Evolutionary conservation across 306 rosid species (phyloP).

Genomic region (Potentilla sterilis): DNA sequence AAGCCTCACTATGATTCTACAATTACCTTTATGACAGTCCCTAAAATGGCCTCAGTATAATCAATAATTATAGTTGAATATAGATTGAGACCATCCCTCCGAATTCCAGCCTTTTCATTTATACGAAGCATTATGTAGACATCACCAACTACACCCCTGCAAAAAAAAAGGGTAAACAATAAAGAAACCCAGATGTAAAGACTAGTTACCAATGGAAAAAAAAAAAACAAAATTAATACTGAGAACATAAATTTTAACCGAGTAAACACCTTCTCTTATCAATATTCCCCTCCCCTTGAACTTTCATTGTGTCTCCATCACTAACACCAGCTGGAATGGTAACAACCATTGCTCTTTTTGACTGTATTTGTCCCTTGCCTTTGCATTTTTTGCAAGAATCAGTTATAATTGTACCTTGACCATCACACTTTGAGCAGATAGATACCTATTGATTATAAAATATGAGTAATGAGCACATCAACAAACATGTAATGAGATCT

Average conservation of each 20-base stretch:
- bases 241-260: slow-evolving; percentile 3
- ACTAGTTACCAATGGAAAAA: background rate
- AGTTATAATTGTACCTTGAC: slow-evolving; percentile 70
- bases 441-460: slow-evolving; percentile 55
- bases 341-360: slow-evolving; percentile 48
- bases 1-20: background rate
- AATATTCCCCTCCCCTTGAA: slow-evolving; percentile 72
- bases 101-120: slow-evolving; percentile 63
- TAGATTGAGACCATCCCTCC: slow-evolving; percentile 79
- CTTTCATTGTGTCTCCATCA: slow-evolving; percentile 77
- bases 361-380: slow-evolving; percentile 63
- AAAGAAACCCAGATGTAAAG: background rate
- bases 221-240: background rate
- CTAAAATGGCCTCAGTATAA: slow-evolving; percentile 85
- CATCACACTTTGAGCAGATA: slow-evolving; percentile 80
- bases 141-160: slow-evolving; percentile 72
- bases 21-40: slow-evolving; percentile 68
- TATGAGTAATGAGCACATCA: slow-evolving; percentile 1
- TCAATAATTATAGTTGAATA: slow-evolving; percentile 69
- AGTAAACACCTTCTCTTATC: slow-evolving; percentile 59
- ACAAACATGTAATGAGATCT: slow-evolving; percentile 10
- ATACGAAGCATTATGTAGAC: slow-evolving; percentile 74
- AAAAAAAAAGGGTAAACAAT: background rate
- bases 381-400: slow-evolving; percentile 65
- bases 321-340: slow-evolving; percentile 76